These are phyloP conservation scores for Paraconiothyrium brasiliense DNA, from an alignment of 2,329 filamentous ascomycete species.

Conservation along the genomic window DNA sequence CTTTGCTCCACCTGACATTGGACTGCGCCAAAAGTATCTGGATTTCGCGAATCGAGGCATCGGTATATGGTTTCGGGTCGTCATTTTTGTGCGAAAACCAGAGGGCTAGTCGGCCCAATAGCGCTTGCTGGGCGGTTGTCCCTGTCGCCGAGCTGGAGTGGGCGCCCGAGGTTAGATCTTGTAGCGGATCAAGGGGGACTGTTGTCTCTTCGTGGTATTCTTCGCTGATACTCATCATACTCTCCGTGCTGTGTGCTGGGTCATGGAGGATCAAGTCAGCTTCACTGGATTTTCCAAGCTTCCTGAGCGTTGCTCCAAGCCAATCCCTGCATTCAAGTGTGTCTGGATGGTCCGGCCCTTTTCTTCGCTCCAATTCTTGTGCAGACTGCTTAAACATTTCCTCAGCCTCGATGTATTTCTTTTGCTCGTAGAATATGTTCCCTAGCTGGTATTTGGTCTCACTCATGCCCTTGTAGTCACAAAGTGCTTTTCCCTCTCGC, in stretches of 20 bases:
- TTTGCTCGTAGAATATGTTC: constrained; percentile 4
- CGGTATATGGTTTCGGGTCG: not conserved
- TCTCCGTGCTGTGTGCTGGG: too few relatives aligned
- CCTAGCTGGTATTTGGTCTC: not conserved
- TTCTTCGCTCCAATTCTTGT: constrained; percentile 1
- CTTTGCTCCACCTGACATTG: not conserved
- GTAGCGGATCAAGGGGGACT: too few relatives aligned
- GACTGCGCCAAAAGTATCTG: not conserved
- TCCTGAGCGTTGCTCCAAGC: constrained; percentile 5
- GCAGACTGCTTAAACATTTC: constrained; percentile 11
- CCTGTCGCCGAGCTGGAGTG: too few relatives aligned
- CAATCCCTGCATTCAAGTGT: constrained; percentile 13
- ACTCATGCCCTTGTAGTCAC: too few relatives aligned
- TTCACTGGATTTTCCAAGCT: constrained; percentile 9
- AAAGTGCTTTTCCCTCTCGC: too few relatives aligned
- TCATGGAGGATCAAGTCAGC: too few relatives aligned
- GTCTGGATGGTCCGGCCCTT: constrained; percentile 9
- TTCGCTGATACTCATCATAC: too few relatives aligned
- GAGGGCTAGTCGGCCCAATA: too few relatives aligned
- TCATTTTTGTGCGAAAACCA: not conserved
- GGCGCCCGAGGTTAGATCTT: too few relatives aligned
- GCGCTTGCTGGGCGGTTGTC: too few relatives aligned
- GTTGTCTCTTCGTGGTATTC: too few relatives aligned
- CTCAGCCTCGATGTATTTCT: constrained; percentile 18
- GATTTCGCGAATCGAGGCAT: not conserved